phyloP scores from a whole-genome alignment of 2,329 filamentous ascomycete species.

The Chaetomium sp. region DNA sequence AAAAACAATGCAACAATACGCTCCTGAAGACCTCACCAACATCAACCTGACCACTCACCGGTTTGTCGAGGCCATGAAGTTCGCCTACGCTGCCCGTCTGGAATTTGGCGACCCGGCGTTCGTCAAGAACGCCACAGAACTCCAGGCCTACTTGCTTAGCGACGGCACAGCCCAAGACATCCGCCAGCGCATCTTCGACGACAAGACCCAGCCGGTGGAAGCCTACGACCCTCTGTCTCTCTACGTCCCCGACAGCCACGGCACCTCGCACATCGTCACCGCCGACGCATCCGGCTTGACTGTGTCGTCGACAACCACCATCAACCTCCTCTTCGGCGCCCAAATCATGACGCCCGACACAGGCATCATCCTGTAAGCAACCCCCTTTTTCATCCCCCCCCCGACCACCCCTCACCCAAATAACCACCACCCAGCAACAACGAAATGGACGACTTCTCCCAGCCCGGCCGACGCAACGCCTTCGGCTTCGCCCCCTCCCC shows the following conservation, averaged over 20 bases:
- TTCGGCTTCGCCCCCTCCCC: conserved; percentile 83
- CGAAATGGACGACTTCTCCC: conserved; percentile 80
- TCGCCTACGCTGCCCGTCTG: conserved; percentile 79
- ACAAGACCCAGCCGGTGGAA: conserved; percentile 68
- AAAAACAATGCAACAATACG: conserved; percentile 81
- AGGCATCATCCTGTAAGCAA: conserved; percentile 69
- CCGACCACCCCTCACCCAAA: neutral
- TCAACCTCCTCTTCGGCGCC: conserved; percentile 85
- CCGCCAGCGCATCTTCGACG: conserved; percentile 69
- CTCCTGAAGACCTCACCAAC: conserved; percentile 54
- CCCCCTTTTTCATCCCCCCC: neutral
- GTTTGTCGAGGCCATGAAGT: conserved; percentile 85
- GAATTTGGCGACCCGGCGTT: conserved; percentile 81
- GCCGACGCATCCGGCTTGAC: conserved; percentile 74
- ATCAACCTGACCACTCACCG: conserved; percentile 75
- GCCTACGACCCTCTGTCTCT: conserved; percentile 72
- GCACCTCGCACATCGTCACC: conserved; percentile 73
- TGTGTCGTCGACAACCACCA: conserved; percentile 79
- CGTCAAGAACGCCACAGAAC: conserved; percentile 61
- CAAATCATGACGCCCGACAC: conserved; percentile 77
- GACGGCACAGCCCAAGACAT: conserved; percentile 60
- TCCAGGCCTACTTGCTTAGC: conserved; percentile 70
- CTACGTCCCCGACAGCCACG: conserved; percentile 69
- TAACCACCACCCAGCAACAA: conserved; percentile 47
- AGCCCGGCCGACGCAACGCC: conserved; percentile 73